These are phyloP conservation scores for Saksenaea oblongispora DNA, from an alignment of 371 early-diverging fungal species.

Conservation along the genomic window DNA sequence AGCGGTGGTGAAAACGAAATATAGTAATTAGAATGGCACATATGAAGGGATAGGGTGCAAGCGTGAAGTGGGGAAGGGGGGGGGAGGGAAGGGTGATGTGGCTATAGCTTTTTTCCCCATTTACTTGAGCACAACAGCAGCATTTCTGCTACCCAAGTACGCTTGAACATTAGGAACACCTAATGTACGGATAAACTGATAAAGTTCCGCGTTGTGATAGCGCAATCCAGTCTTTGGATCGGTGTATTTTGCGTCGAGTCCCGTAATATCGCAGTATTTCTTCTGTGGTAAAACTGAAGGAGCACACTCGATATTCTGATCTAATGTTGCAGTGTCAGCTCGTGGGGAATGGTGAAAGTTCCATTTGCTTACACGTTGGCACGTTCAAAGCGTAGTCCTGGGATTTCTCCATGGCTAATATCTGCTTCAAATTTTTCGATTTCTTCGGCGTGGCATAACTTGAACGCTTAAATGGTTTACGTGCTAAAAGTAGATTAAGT, in stretches of 20 bases:
- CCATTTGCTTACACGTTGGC: slow-evolving; percentile 64
- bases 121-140: slow-evolving; percentile 73
- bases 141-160: slow-evolving; percentile 80
- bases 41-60: slow-evolving; percentile 10
- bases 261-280: slow-evolving; percentile 93
- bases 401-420: slow-evolving; percentile 70
- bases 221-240: slow-evolving; percentile 87
- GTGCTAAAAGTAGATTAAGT: slow-evolving; percentile 28
- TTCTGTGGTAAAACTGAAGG: slow-evolving; percentile 83
- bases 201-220: slow-evolving; percentile 83
- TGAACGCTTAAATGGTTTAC: slow-evolving; percentile 73
- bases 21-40: not conserved
- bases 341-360: not conserved
- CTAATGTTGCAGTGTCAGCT: slow-evolving; percentile 26
- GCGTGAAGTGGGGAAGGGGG: not conserved
- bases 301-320: slow-evolving; percentile 82
- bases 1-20: not conserved
- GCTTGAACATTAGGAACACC: slow-evolving; percentile 80
- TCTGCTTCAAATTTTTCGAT: slow-evolving; percentile 79
- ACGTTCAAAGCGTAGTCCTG: slow-evolving; percentile 62
- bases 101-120: not conserved
- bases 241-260: slow-evolving; percentile 80
- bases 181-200: slow-evolving; percentile 73
- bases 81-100: not conserved
- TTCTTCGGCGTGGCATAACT: slow-evolving; percentile 67